These are phyloP conservation scores for Aquilaria malaccensis DNA, from an alignment of 345 rosid species.

Conservation along the genomic window DNA sequence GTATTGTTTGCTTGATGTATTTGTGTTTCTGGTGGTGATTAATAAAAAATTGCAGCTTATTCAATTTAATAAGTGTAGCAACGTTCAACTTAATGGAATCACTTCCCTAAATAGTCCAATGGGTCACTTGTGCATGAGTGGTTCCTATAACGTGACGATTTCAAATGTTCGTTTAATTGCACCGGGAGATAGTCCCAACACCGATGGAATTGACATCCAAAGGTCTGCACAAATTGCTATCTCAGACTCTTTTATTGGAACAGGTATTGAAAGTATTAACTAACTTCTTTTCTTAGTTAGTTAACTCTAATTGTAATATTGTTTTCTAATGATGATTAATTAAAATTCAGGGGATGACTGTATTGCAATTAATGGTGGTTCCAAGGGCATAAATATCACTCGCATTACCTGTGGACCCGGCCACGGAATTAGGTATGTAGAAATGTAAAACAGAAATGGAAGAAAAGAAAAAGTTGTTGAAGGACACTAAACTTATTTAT, in stretches of 20 bases:
- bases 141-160: slow-evolving; percentile 9
- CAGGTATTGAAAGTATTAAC: slow-evolving; percentile 21
- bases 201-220: slow-evolving; percentile 41
- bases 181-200: slow-evolving; percentile 37
- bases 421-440: slow-evolving; percentile 50
- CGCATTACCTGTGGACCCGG: slow-evolving; percentile 52
- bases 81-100: slow-evolving; percentile 21
- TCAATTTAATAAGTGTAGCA: slow-evolving; percentile 13
- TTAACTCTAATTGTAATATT: background rate
- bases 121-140: slow-evolving; percentile 17
- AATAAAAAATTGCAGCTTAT: slow-evolving; percentile 16
- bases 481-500: too few relatives aligned
- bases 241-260: slow-evolving; percentile 18
- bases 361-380: slow-evolving; percentile 28
- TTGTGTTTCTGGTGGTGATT: too few relatives aligned
- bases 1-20: too few relatives aligned
- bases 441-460: background rate
- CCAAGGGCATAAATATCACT: slow-evolving; percentile 23
- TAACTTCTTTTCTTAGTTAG: background rate
- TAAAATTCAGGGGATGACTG: slow-evolving; percentile 43
- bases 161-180: slow-evolving; percentile 26
- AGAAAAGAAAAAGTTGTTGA: background rate
- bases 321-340: background rate
- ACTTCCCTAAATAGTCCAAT: slow-evolving; percentile 22
- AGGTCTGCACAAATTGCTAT: slow-evolving; percentile 14